Conservation (phyloP, 805 yeast species). For the Candida ortonii region DNA sequence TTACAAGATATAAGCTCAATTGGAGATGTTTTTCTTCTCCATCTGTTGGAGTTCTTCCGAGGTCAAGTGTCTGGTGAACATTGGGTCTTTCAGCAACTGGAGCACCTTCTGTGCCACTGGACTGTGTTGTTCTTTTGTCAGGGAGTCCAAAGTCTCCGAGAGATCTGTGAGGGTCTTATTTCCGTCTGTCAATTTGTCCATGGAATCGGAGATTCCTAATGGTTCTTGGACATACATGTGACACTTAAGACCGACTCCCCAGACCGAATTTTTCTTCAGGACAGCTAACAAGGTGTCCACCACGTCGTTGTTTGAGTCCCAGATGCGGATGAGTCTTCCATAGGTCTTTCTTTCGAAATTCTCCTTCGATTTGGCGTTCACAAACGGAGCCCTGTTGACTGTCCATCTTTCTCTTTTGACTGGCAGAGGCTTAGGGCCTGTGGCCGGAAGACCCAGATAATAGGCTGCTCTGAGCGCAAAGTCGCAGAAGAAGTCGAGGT, state of each 20-base stretch:
- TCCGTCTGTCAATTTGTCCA: conserved; percentile 33
- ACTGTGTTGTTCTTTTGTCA: conserved; percentile 22
- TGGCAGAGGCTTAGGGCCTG: conserved; percentile 66
- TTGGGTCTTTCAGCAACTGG: conserved; percentile 67
- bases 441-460: conserved; percentile 83
- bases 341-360: conserved; percentile 88
- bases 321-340: conserved; percentile 68
- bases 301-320: conserved; percentile 83
- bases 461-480: conserved; percentile 88
- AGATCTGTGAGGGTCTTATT: conserved; percentile 21
- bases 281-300: conserved; percentile 79
- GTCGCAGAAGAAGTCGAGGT: conserved; percentile 73
- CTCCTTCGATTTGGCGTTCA: conserved; percentile 90
- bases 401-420: conserved; percentile 87
- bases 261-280: conserved; percentile 68
- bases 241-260: conserved; percentile 84
- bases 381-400: conserved; percentile 89
- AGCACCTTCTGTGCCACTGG: conserved; percentile 65
- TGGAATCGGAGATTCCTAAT: conserved; percentile 39
- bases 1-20: not conserved
- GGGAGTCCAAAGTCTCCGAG: conserved; percentile 22
- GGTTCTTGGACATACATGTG: conserved; percentile 55
- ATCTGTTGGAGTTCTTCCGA: conserved; percentile 21
- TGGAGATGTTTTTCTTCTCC: too few relatives aligned
- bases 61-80: conserved; percentile 56